Conservation (phyloP, 352 stramenopile species). For the Phytophthora pinifolia region DNA sequence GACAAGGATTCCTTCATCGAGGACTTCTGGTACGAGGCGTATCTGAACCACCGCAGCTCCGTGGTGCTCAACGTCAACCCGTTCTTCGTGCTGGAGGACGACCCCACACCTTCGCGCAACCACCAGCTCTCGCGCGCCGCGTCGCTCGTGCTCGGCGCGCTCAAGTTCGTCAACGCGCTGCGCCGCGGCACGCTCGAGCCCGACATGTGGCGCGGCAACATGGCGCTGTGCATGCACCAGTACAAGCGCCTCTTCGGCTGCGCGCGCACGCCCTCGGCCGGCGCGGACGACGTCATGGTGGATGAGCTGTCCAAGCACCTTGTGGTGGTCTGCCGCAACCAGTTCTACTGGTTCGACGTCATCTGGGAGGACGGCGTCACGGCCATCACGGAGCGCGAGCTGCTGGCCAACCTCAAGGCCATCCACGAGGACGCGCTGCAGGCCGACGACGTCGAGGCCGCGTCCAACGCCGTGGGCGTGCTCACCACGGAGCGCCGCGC, state of each 20-base stretch:
- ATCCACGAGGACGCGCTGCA: conserved; percentile 88
- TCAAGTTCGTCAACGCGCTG: conserved; percentile 93
- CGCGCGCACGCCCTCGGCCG: conserved; percentile 76
- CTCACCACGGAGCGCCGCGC: conserved; percentile 91
- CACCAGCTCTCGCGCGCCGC: conserved; percentile 90
- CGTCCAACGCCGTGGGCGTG: conserved; percentile 82
- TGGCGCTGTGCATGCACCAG: conserved; percentile 96
- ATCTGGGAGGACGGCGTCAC: conserved; percentile 85
- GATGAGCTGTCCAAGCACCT: conserved; percentile 89
- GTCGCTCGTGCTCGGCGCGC: conserved; percentile 88
- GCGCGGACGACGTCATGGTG: conserved; percentile 80
- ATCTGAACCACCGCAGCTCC: conserved; percentile 90
- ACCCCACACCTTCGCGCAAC: conserved; percentile 86
- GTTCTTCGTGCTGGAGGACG: conserved; percentile 95
- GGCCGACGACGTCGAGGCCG: conserved; percentile 52
- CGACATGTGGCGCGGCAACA: conserved; percentile 87
- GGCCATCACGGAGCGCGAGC: conserved; percentile 89
- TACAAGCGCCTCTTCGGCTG: conserved; percentile 92
- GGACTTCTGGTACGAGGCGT: conserved; percentile 97
- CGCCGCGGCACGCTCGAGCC: conserved; percentile 90
- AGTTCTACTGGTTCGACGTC: conserved; percentile 96
- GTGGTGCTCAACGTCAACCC: conserved; percentile 97
- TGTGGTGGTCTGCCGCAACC: conserved; percentile 92
- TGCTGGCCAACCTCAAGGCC: conserved; percentile 90
- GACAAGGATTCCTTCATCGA: conserved; percentile 86